A percentile compares a stretch with the other conserved stretches of the same genome.
These are phyloP conservation scores for Voacanga thouarsii DNA, from an alignment of 257 asterid genomes.

Conservation along the genomic window DNA sequence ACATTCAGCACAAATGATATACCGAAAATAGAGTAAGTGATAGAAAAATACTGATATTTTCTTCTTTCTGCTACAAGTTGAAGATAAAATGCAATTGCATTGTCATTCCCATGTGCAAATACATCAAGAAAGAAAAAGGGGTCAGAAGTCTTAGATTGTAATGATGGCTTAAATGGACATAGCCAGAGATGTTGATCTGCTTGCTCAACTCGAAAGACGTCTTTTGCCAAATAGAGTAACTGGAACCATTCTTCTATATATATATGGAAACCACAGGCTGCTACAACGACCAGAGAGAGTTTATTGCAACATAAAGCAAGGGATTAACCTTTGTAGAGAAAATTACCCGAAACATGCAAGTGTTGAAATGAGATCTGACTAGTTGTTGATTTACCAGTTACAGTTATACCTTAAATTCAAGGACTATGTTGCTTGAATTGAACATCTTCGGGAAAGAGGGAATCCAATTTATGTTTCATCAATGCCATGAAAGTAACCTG, in stretches of 20 bases:
- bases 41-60: neutral
- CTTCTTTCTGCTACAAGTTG: neutral
- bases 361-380: neutral
- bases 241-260: conserved; percentile 27
- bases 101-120: neutral
- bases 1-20: neutral
- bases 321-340: conserved; percentile 17
- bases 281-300: conserved; percentile 20
- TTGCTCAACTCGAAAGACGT: neutral
- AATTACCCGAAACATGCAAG: conserved; percentile 1
- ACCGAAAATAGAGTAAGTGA: neutral
- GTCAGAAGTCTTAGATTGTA: conserved; percentile 2
- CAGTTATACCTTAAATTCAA: neutral
- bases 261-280: conserved; percentile 42
- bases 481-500: conserved; percentile 13
- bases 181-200: neutral
- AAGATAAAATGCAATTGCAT: neutral
- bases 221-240: conserved; percentile 2
- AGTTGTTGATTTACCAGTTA: neutral
- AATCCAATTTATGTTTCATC: conserved; percentile 3
- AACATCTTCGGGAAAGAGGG: neutral
- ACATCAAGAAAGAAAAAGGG: neutral
- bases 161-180: neutral
- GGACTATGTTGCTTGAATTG: neutral
- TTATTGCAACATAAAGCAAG: conserved; percentile 24